Conservation (phyloP, 768 basidiomycete species). For the Paxillus involutus region DNA sequence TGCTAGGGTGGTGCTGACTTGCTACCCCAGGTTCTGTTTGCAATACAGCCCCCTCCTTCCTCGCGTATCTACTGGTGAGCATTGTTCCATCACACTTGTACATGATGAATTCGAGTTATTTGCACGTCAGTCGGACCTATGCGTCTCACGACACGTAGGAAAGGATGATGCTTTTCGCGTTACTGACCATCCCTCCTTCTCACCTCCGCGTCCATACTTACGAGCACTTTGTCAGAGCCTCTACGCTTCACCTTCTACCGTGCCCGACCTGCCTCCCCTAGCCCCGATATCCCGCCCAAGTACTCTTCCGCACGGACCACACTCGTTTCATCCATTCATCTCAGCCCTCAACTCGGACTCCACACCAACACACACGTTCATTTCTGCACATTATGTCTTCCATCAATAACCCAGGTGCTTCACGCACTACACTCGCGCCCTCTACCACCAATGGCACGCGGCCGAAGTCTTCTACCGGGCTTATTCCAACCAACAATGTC, state of each 20-base stretch:
- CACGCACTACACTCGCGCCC: conserved; percentile 28
- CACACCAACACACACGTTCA: conserved; percentile 29
- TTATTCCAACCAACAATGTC: conserved; percentile 84
- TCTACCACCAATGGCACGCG: conserved; percentile 33
- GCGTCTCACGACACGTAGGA: conserved; percentile 23
- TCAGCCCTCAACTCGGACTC: background rate
- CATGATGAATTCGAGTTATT: conserved; percentile 50
- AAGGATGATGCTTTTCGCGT: conserved; percentile 43
- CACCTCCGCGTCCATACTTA: conserved; percentile 4
- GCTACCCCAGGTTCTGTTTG: background rate
- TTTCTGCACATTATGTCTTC: conserved; percentile 28
- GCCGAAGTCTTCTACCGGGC: conserved; percentile 41
- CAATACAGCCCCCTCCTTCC: no score
- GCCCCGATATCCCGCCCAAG: background rate
- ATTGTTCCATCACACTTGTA: background rate
- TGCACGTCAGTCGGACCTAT: conserved; percentile 64
- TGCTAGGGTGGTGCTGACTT: background rate
- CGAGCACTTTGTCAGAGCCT: conserved; percentile 1
- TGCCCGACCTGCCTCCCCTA: background rate
- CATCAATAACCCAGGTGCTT: conserved; percentile 29
- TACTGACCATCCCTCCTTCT: conserved; percentile 35
- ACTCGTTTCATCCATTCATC: background rate
- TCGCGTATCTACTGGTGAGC: conserved; percentile 14
- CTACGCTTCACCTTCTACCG: background rate
- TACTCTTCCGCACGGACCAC: background rate